phyloP scores from a whole-genome alignment of 1,284 basidiomycete species.

The Exobasidium cylindrosporum region DNA sequence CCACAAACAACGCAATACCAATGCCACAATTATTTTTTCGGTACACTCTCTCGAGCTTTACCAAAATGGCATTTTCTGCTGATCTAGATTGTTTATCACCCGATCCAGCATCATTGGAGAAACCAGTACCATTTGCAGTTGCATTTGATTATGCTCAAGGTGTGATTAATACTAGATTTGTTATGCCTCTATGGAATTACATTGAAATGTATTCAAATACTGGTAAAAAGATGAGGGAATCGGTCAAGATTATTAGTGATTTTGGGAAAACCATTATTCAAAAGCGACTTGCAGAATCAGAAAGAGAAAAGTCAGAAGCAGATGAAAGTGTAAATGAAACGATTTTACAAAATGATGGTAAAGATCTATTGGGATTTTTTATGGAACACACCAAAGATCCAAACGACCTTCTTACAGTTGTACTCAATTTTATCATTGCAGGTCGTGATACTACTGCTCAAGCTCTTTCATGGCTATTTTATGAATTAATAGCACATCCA shows the following conservation, averaged over 20 bases:
- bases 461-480: conserved; percentile 39
- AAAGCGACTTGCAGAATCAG: conserved; percentile 22
- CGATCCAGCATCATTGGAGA: conserved; percentile 30
- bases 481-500: conserved; percentile 32
- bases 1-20: conserved; percentile 11
- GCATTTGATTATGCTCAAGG: conserved; percentile 53
- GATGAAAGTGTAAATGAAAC: background rate
- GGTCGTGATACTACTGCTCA: conserved; percentile 39
- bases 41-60: conserved; percentile 39
- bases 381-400: conserved; percentile 36
- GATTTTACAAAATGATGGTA: conserved; percentile 27
- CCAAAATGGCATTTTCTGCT: conserved; percentile 29
- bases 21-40: conserved; percentile 37
- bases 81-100: conserved; percentile 30
- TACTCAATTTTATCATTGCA: conserved; percentile 35
- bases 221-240: conserved; percentile 26
- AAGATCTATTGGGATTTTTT: conserved; percentile 45
- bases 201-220: conserved; percentile 27
- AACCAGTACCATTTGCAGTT: conserved; percentile 44
- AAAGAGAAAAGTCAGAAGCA: background rate
- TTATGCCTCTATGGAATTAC: conserved; percentile 28
- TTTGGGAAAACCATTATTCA: conserved; percentile 46
- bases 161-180: conserved; percentile 40
- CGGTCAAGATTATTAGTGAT: conserved; percentile 37
- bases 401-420: conserved; percentile 38